A percentile compares a stretch with the other conserved stretches of the same genome.
These are phyloP conservation scores for Phialophora verrucosa DNA, from an alignment of 2,329 filamentous ascomycete species.

Conservation along the genomic window DNA sequence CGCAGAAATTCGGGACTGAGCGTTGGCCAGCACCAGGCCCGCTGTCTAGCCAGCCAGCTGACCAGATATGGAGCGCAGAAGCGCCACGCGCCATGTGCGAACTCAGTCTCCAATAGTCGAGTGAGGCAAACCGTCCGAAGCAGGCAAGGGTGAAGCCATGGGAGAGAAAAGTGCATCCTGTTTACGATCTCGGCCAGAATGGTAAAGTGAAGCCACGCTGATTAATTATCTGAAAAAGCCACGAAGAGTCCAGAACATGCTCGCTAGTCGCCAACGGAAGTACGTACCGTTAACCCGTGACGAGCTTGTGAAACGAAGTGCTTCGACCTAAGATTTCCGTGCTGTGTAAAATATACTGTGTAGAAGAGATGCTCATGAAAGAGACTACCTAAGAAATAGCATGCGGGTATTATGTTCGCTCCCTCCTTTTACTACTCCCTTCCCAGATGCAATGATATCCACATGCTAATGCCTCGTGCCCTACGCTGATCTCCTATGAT, in stretches of 20 bases:
- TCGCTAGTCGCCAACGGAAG: neutral
- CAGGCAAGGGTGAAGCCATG: neutral
- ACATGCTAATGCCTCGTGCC: neutral
- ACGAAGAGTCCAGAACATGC: neutral
- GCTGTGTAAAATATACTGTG: neutral
- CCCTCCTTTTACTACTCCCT: neutral
- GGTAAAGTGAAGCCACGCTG: neutral
- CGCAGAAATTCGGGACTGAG: too few species aligned
- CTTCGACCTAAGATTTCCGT: neutral
- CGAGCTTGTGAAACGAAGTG: neutral
- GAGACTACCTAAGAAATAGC: neutral
- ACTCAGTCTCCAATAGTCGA: slow-evolving; percentile 3
- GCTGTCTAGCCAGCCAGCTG: neutral
- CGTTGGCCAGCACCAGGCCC: neutral
- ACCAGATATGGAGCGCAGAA: neutral
- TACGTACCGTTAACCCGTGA: neutral
- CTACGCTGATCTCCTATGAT: neutral
- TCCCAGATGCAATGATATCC: neutral
- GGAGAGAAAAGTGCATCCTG: neutral
- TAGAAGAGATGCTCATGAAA: neutral
- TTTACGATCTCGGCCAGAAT: neutral
- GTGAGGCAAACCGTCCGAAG: neutral
- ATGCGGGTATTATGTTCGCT: neutral
- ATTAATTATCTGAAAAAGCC: neutral
- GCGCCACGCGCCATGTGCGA: neutral